These are phyloP conservation scores for Neonectria neomacrospora DNA, from an alignment of 2,329 filamentous ascomycete species.

Conservation along the genomic window DNA sequence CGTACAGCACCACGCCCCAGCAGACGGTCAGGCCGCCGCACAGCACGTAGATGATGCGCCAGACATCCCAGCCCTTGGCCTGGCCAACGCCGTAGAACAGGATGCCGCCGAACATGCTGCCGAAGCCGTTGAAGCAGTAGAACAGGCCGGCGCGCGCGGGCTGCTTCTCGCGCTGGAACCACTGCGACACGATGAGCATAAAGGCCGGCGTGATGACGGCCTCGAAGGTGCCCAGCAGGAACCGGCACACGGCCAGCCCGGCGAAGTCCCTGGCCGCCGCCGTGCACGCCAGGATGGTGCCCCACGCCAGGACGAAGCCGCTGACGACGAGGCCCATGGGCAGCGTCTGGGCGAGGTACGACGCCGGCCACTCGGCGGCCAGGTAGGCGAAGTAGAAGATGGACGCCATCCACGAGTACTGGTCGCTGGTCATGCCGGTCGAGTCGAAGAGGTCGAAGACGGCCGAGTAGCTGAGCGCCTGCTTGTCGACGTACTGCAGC, in stretches of 20 bases:
- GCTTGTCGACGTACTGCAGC: conserved; percentile 68
- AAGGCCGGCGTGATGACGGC: conserved; percentile 61
- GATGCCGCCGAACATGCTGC: conserved; percentile 57
- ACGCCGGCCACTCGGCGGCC: conserved; percentile 54
- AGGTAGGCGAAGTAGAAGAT: conserved; percentile 66
- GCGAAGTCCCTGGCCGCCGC: conserved; percentile 56
- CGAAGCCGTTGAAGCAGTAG: conserved; percentile 57
- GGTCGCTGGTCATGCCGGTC: conserved; percentile 57
- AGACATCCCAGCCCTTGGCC: conserved; percentile 56
- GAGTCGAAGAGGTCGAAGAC: conserved; percentile 65
- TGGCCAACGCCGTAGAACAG: conserved; percentile 66
- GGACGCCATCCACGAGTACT: conserved; percentile 66
- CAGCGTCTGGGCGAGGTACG: conserved; percentile 49
- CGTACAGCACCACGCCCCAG: conserved; percentile 58
- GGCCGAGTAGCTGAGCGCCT: conserved; percentile 63
- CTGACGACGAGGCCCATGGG: conserved; percentile 50
- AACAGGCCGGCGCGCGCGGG: conserved; percentile 58
- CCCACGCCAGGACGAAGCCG: conserved; percentile 50
- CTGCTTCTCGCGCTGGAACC: conserved; percentile 59
- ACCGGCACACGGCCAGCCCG: conserved; percentile 57
- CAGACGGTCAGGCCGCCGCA: conserved; percentile 60
- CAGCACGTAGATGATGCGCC: conserved; percentile 65
- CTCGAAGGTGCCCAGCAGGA: conserved; percentile 60
- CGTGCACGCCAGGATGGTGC: conserved; percentile 57
- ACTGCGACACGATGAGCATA: conserved; percentile 63